Evolutionary conservation across 306 rosid species (phyloP).

Genomic region (Glycine latifolia): DNA sequence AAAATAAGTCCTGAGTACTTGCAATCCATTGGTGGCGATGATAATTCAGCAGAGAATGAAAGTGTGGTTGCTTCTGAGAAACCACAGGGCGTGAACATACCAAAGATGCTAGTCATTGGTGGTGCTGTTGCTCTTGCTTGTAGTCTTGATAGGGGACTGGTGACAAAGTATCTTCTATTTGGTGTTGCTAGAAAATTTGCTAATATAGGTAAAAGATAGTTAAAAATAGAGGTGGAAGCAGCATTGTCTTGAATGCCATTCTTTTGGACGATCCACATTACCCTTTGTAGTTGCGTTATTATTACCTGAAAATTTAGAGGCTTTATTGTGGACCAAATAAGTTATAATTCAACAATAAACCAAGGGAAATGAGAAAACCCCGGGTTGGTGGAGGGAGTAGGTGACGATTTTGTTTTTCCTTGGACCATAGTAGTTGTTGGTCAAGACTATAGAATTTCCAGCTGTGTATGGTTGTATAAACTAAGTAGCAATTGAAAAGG

Average conservation of each 20-base stretch:
- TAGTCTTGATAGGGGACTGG: conserved; percentile 82
- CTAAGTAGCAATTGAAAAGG: conserved; percentile 11
- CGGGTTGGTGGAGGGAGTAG: conserved; percentile 38
- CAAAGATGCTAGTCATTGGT: conserved; percentile 69
- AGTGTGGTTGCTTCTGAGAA: conserved; percentile 50
- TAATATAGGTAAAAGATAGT: conserved; percentile 70
- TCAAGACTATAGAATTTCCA: conserved; percentile 24
- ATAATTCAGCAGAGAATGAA: conserved; percentile 46
- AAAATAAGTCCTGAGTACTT: conserved; percentile 66
- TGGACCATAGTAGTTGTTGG: conserved; percentile 34
- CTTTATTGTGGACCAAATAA: conserved; percentile 28
- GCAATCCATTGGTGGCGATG: conserved; percentile 57
- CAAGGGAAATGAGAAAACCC: conserved; percentile 22
- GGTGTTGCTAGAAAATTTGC: conserved; percentile 92
- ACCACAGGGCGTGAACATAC: conserved; percentile 64
- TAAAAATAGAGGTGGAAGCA: conserved; percentile 17
- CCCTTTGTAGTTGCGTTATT: background rate
- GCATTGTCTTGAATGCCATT: conserved; percentile 41
- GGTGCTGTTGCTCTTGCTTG: conserved; percentile 89
- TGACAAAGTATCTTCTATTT: conserved; percentile 81
- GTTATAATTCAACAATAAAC: background rate
- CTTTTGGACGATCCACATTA: conserved; percentile 25
- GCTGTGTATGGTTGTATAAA: conserved; percentile 38
- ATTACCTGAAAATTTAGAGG: conserved; percentile 11
- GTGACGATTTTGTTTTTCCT: conserved; percentile 18